phyloP scores from a whole-genome alignment of 2,329 filamentous ascomycete species.

The Periconia sp. region DNA sequence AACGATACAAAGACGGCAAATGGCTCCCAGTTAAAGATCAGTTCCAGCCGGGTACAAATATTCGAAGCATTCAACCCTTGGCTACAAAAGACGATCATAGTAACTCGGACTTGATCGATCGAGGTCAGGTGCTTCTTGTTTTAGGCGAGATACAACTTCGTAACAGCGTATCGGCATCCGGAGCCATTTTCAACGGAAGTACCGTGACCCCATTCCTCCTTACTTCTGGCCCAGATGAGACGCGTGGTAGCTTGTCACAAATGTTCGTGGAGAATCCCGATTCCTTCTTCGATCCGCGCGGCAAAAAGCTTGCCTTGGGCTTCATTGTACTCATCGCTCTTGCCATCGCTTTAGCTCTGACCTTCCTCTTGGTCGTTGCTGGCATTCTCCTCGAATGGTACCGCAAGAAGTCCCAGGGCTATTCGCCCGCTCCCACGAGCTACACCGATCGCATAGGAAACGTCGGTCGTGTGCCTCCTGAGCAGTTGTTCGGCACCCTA shows the following conservation, averaged over 20 bases:
- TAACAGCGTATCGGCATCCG: constrained; percentile 75
- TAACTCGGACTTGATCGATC: constrained; percentile 63
- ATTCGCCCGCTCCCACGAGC: constrained; percentile 71
- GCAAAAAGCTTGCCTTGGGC: constrained; percentile 66
- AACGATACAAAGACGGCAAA: constrained; percentile 75
- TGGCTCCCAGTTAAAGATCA: constrained; percentile 66
- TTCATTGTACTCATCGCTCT: constrained; percentile 81
- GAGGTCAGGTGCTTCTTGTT: constrained; percentile 73
- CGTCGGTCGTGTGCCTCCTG: constrained; percentile 54
- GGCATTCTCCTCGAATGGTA: constrained; percentile 76
- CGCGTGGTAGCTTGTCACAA: constrained; percentile 72
- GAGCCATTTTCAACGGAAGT: constrained; percentile 84
- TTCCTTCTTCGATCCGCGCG: constrained; percentile 68
- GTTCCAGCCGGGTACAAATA: constrained; percentile 66
- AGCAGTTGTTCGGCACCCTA: constrained; percentile 43
- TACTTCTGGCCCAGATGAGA: constrained; percentile 66
- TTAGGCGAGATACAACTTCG: constrained; percentile 80
- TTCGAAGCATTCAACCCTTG: constrained; percentile 82
- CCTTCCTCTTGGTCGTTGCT: constrained; percentile 74
- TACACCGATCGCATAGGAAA: constrained; percentile 50
- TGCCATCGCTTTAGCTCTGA: constrained; percentile 74
- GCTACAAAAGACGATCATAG: constrained; percentile 69
- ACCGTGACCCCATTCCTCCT: constrained; percentile 77
- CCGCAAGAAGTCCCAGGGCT: constrained; percentile 77
- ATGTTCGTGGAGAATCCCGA: constrained; percentile 79